Evolutionary conservation across 306 rosid genomes (phyloP).

Genomic region (Vigna trinervia): DNA sequence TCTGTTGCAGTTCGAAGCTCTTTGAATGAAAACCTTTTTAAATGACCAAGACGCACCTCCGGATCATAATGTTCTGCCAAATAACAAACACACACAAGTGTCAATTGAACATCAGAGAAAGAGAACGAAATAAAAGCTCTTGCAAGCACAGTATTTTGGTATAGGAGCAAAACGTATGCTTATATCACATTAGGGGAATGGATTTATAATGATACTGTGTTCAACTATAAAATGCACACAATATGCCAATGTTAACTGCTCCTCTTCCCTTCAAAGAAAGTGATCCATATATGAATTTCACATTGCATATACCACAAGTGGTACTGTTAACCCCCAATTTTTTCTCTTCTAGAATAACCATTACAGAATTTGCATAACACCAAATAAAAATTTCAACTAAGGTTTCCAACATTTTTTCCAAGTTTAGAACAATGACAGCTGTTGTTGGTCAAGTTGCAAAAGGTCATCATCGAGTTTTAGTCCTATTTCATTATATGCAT

Average conservation of each 20-base stretch:
- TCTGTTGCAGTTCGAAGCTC: constrained; percentile 96
- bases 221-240: constrained; percentile 1
- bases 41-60: constrained; percentile 94
- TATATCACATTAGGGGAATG: background rate
- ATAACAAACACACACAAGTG: background rate
- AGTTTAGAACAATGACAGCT: background rate
- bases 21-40: constrained; percentile 87
- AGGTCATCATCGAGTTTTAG: background rate
- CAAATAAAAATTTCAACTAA: constrained; percentile 5
- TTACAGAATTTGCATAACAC: background rate
- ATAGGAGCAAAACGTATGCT: background rate
- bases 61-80: constrained; percentile 93
- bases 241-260: background rate
- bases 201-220: background rate
- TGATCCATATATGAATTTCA: constrained; percentile 14
- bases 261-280: background rate
- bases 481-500: constrained; percentile 6
- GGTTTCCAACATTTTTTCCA: background rate
- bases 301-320: background rate
- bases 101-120: background rate
- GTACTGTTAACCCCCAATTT: constrained; percentile 6
- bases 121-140: background rate
- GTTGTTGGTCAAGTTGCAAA: constrained; percentile 5
- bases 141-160: background rate
- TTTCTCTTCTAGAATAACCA: constrained; percentile 14